phyloP scores from a whole-genome alignment of 129 eudicot genomes.

The Daucus carota region DH1_v3.0 NC_030383.2:5548501-5549000 shows the following conservation, averaged over 20 bases:
- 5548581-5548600: neutral
- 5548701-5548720: neutral
- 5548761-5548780: neutral
- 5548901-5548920: slow-evolving; percentile 45
- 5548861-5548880: slow-evolving; percentile 74
- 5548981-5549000: slow-evolving; percentile 43
- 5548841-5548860: slow-evolving; percentile 54
- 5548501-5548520: neutral
- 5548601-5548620: neutral
- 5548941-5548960: slow-evolving; percentile 31
- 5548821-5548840: slow-evolving; percentile 87
- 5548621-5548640: neutral
- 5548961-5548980: slow-evolving; percentile 57
- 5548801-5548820: neutral
- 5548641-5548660: neutral
- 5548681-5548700: neutral
- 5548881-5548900: slow-evolving; percentile 31
- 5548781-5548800: neutral
- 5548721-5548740: neutral
- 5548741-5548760: neutral
- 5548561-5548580: too few relatives aligned
- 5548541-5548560: too few relatives aligned
- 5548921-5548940: slow-evolving; percentile 37
- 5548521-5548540: too few relatives aligned
- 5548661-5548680: neutral